Conservation (phyloP, 192 early-diverging fungal genomes). For the Coemansia sp. region DNA sequence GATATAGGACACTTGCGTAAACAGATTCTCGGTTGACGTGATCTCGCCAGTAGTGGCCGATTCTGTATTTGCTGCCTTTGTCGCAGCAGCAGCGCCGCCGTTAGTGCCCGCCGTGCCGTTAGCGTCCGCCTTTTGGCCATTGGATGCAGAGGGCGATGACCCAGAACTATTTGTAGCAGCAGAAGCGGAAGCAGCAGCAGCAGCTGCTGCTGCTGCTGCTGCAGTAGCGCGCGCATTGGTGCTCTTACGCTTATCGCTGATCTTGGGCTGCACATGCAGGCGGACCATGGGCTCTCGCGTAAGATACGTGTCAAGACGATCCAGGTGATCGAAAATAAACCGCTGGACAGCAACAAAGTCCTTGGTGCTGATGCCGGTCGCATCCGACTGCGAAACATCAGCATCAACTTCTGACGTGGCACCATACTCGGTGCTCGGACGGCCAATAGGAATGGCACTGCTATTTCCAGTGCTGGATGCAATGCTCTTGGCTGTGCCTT, state of each 20-base stretch:
- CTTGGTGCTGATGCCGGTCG: constrained; percentile 46
- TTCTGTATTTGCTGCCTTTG: not conserved
- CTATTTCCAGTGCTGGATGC: constrained; percentile 31
- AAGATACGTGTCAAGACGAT: constrained; percentile 68
- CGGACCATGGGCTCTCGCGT: constrained; percentile 58
- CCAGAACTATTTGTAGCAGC: not conserved
- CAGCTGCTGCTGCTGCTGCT: constrained; percentile 4
- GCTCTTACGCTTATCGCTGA: constrained; percentile 44
- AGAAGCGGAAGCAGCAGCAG: not conserved
- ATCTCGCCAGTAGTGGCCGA: constrained; percentile 15
- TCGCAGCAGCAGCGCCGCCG: not conserved
- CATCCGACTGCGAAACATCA: constrained; percentile 15
- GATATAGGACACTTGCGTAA: constrained; percentile 79
- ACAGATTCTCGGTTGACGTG: constrained; percentile 64
- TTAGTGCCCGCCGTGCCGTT: not conserved
- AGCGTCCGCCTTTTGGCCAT: constrained; percentile 11
- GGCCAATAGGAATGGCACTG: constrained; percentile 12
- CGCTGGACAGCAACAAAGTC: constrained; percentile 62
- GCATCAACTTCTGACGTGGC: constrained; percentile 27
- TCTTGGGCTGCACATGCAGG: constrained; percentile 33
- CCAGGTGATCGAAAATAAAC: constrained; percentile 67
- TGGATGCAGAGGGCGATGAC: not conserved
- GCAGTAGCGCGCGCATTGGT: constrained; percentile 14
- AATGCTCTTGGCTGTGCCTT: constrained; percentile 42
- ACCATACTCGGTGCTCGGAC: constrained; percentile 39